Evolutionary conservation across 225 moss, liverwort and hornwort genomes (phyloP), one percentile per base, ranked within the genome.

Genomic region (Pseudisothecium myosuroides): DNA sequence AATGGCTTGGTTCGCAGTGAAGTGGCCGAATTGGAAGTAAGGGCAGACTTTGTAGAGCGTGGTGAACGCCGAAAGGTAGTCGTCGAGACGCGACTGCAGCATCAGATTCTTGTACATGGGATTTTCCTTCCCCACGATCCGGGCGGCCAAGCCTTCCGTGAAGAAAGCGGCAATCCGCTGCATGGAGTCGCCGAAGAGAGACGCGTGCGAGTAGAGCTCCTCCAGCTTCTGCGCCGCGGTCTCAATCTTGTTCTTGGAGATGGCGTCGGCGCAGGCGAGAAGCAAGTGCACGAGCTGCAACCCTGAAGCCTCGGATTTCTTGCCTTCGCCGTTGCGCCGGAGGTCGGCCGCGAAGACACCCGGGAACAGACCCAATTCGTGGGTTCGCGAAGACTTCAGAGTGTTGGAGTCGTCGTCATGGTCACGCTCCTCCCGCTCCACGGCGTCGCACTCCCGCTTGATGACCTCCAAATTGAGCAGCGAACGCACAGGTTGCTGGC

Each of bases 1-100:
- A 67, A 98, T 97, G 11, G 96, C 98, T 88, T 98, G 98, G 62
- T 98, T 98, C 16, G 98, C 97, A 7, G 98, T 97, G 90, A 98
- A 97, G 84, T 98, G 98, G 17, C 97, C 97, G 58, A 98, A 98
- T 91, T 96, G 95, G 86, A 98, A 96, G 84, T 96, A 98, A 2
- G 98, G 98, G 45, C 96, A 93, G 11, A 96, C 95, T 81, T 95
- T 96, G 96, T 98, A 96, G 27, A 98, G 94, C 7, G 94, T 94
- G 26, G 97, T 96, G 90, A 98, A 96, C n/a, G 97, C 96, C 36
- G 95, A 94, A 43, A 96, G 92, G 88, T 93, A 94, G 56, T 97
- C 95, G 24, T 94, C 95, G 11, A 91, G 87, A 32, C 94, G 91
- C 11, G 94, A 94, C 77, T 94, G 95, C 28, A 83, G 63, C 96